Evolutionary conservation across 257 asterid genomes (phyloP).

Genomic region (Solanum appendiculatum): DNA sequence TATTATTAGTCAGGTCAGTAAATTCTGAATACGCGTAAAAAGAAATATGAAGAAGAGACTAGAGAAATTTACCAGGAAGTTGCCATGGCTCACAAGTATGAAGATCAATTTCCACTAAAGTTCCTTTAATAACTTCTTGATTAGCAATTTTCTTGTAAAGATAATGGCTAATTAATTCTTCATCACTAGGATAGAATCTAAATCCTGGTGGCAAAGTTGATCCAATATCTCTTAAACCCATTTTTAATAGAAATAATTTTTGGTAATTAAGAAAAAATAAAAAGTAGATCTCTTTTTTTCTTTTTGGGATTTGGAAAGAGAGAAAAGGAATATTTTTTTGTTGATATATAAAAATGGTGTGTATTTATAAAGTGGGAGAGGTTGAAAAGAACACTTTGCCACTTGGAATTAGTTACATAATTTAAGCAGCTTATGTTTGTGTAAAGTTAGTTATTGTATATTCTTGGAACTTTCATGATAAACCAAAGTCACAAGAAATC

Average conservation of each 20-base stretch:
- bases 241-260: not conserved
- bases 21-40: not conserved
- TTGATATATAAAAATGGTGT: not conserved
- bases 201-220: constrained; percentile 80
- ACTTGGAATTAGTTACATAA: constrained; percentile 27
- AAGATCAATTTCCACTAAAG: constrained; percentile 74
- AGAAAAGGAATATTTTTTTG: not conserved
- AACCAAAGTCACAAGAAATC: constrained; percentile 46
- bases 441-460: constrained; percentile 39
- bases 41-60: not conserved
- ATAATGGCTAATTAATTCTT: constrained; percentile 71
- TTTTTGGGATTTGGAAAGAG: not conserved
- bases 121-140: constrained; percentile 36
- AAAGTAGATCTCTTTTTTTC: not conserved
- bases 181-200: constrained; percentile 79
- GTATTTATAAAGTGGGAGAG: constrained; percentile 9
- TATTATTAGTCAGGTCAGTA: not conserved
- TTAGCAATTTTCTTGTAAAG: constrained; percentile 58
- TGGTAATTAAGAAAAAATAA: not conserved
- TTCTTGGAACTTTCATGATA: constrained; percentile 27
- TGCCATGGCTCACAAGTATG: constrained; percentile 96
- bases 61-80: constrained; percentile 60
- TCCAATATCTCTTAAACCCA: constrained; percentile 80
- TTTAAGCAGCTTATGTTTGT: constrained; percentile 31
- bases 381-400: constrained; percentile 28